Conservation (phyloP, 306 rosid species). For the Cicer chorassanicum region DNA sequence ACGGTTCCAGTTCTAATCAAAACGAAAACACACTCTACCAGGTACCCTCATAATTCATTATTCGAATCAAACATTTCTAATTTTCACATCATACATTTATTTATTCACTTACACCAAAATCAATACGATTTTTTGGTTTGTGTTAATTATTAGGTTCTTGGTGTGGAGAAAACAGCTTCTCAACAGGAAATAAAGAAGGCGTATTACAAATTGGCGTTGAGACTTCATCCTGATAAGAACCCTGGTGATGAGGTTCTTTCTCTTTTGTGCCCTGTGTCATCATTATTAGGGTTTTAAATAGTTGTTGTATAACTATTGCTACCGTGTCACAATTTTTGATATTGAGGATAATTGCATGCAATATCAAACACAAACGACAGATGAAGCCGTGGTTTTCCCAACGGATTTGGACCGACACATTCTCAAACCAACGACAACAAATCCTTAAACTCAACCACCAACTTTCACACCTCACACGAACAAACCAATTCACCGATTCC, state of each 20-base stretch:
- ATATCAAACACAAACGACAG: background rate
- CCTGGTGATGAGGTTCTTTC: conserved; percentile 64
- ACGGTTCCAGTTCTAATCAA: background rate
- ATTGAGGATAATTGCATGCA: background rate
- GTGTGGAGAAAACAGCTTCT: conserved; percentile 80
- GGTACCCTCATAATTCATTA: conserved; percentile 32
- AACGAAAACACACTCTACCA: conserved; percentile 60
- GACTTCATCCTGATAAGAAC: conserved; percentile 96
- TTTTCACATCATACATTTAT: background rate
- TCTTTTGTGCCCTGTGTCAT: too few species aligned
- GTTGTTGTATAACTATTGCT: too few species aligned
- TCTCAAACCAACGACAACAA: conserved; percentile 9
- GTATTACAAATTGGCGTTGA: conserved; percentile 82
- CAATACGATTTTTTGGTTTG: too few species aligned
- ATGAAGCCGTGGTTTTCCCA: conserved; percentile 6
- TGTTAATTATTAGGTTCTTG: conserved; percentile 58
- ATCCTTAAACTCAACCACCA: conserved; percentile 55
- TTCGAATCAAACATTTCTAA: conserved; percentile 9
- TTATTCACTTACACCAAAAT: too few species aligned
- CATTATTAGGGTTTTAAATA: too few species aligned
- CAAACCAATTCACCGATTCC: conserved; percentile 52
- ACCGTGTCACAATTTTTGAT: too few species aligned
- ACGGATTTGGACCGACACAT: background rate
- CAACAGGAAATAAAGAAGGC: conserved; percentile 95
- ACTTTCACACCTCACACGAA: conserved; percentile 56